Conservation (phyloP, 2,329 filamentous ascomycete genomes). For the Fusarium proliferatum region DNA sequence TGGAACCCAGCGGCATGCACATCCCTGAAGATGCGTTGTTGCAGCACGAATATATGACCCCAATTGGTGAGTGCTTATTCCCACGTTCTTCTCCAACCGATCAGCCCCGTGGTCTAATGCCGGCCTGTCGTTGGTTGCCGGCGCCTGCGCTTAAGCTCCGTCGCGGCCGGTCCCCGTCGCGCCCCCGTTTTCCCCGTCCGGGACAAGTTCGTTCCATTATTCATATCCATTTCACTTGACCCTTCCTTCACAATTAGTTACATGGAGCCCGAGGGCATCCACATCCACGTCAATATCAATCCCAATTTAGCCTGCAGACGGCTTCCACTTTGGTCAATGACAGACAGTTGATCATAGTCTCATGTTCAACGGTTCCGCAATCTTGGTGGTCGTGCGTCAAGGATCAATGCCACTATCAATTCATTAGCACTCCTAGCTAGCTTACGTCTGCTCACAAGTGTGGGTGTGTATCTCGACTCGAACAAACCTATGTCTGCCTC, state of each 20-base stretch:
- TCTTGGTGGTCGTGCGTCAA: constrained; percentile 13
- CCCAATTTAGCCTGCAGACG: constrained; percentile 33
- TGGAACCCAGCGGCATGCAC: constrained; percentile 57
- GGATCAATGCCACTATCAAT: constrained; percentile 12
- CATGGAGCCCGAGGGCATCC: constrained; percentile 16
- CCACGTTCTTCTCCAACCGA: constrained; percentile 53
- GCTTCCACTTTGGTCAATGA: constrained; percentile 17
- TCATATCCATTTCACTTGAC: constrained; percentile 2
- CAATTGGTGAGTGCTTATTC: constrained; percentile 64
- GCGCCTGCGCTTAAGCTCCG: constrained; percentile 42
- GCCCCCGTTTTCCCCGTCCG: constrained; percentile 42
- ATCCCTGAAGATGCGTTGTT: constrained; percentile 60
- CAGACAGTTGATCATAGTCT: constrained; percentile 8
- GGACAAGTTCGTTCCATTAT: constrained; percentile 36
- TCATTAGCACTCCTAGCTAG: background rate
- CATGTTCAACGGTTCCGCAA: constrained; percentile 21
- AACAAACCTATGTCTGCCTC: background rate
- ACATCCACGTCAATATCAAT: constrained; percentile 24
- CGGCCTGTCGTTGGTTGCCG: constrained; percentile 58
- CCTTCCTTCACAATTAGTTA: background rate
- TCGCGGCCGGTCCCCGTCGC: constrained; percentile 42
- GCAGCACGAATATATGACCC: constrained; percentile 59
- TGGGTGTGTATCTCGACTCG: background rate
- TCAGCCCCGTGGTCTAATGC: constrained; percentile 59
- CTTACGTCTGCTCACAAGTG: background rate